Percentiles rank a stretch among this genome's conserved stretches.
phyloP scores from a whole-genome alignment of 2,329 filamentous ascomycete species.

The Sporothrix dimorphospora region DNA sequence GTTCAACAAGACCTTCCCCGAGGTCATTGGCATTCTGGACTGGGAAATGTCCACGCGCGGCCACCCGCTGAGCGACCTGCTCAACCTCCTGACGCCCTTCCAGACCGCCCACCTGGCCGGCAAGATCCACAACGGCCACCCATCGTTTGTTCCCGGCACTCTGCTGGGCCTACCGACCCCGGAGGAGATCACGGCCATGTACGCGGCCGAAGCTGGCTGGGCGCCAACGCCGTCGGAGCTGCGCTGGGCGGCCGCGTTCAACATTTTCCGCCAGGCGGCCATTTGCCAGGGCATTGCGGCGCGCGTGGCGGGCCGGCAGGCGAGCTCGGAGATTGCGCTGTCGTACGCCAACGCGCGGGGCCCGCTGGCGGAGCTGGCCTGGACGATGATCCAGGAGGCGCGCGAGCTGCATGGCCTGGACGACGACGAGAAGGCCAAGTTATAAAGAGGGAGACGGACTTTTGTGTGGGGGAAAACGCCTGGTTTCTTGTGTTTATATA shows the following conservation, averaged over 20 bases:
- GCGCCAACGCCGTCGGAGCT: constrained; percentile 54
- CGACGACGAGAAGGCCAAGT: constrained; percentile 28
- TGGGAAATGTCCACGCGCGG: constrained; percentile 99
- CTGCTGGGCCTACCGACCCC: constrained; percentile 60
- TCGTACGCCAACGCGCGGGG: constrained; percentile 70
- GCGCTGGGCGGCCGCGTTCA: constrained; percentile 65
- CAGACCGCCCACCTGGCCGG: constrained; percentile 43
- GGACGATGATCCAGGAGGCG: constrained; percentile 66
- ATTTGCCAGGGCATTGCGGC: constrained; percentile 90
- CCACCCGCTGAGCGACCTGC: constrained; percentile 90
- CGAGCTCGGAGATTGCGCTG: constrained; percentile 80
- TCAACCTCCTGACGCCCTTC: constrained; percentile 70
- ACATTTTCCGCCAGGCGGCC: constrained; percentile 62
- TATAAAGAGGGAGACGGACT: constrained; percentile 16
- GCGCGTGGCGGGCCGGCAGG: constrained; percentile 80
- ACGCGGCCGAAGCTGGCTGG: constrained; percentile 58
- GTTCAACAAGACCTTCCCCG: constrained; percentile 85
- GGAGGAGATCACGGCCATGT: constrained; percentile 43
- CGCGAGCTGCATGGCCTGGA: constrained; percentile 21
- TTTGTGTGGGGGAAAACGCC: too few relatives aligned
- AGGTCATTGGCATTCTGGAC: constrained; percentile 91
- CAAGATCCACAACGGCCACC: constrained; percentile 40
- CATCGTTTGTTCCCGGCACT: constrained; percentile 62
- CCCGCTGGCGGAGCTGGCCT: constrained; percentile 77
- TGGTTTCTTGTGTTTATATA: background rate